Evolutionary conservation across 768 basidiomycete species (phyloP), one percentile per base, ranked within the genome.

Genomic region (Tricholoma bakamatsutake): DNA sequence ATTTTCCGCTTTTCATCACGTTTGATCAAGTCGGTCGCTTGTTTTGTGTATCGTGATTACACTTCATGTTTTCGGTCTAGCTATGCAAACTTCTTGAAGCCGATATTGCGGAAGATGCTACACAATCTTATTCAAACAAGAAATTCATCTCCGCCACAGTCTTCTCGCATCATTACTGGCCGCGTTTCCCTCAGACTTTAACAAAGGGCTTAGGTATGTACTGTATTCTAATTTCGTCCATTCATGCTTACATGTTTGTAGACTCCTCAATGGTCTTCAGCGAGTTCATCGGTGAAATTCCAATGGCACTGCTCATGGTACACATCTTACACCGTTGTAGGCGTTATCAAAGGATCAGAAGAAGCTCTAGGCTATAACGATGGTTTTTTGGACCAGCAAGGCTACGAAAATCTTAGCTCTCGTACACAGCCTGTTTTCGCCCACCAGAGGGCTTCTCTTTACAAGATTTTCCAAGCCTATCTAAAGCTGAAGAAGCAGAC

Each of bases 1-100:
- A 90, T 61, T 90, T 89, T 53, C 88, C 88, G 0, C 66, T 90
- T 40, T 90, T 89, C 58, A 62, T 87, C 1, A 85, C 87, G 0
- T 85, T 82, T 53, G 80, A 88, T 61, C 72, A 75, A 51, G 87
- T 85, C 57, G 46, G 76, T 59, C 12, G 18, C 40, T 47, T 30
- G 21, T 21, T 24, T 47, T 50, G 10, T 54, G 2, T 17, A n/a
- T 9, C 35, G 15, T n/a, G 18, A 11, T 45, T 33, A 12, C 57
- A 30, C 30, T 55, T 18, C 42, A 54, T 15, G 45, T 27, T 39
- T 15, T 54, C 33, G 17, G 15, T 52, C 6, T 53, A 83, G 81
- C 69, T 84, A 8, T 81, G 73, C 53, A 65, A 65, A 10, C 64
- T 84, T 46, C 59, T 84, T 1, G 80, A 82, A 65, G 74, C 68